These are phyloP conservation scores for Colletotrichum euphorbiae DNA, from an alignment of 2,329 filamentous ascomycete species.

Conservation along the genomic window DNA sequence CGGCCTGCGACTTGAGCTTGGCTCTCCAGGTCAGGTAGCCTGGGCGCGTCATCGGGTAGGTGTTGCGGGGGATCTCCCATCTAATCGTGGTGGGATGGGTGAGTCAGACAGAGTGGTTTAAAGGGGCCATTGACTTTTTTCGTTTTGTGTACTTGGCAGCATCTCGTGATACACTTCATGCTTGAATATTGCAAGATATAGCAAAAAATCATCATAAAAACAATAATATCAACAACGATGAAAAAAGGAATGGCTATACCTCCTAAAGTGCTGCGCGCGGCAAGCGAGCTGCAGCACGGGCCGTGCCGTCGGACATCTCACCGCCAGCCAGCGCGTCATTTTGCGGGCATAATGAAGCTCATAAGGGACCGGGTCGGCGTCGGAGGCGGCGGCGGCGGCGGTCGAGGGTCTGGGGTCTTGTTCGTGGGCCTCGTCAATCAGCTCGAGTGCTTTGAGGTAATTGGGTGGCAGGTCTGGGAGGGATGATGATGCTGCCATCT, in stretches of 20 bases:
- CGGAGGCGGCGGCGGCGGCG: conserved; percentile 49
- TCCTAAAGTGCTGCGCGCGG: conserved; percentile 85
- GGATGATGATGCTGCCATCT: conserved; percentile 12
- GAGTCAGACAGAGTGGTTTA: conserved; percentile 7
- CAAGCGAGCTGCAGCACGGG: conserved; percentile 79
- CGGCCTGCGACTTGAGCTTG: conserved; percentile 76
- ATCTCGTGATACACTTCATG: background rate
- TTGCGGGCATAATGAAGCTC: conserved; percentile 86
- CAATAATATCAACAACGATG: background rate
- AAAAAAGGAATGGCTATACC: conserved; percentile 51
- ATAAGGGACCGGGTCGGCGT: conserved; percentile 68
- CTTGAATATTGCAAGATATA: background rate
- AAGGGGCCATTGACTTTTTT: background rate
- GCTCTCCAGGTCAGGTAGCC: conserved; percentile 87
- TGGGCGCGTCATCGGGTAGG: conserved; percentile 78
- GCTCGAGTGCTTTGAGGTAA: conserved; percentile 66
- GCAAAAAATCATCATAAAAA: background rate
- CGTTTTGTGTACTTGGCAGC: background rate
- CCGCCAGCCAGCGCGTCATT: conserved; percentile 79
- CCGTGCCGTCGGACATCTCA: conserved; percentile 70
- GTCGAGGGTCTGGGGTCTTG: conserved; percentile 53
- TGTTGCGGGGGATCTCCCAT: conserved; percentile 83
- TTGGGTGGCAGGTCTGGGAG: conserved; percentile 51
- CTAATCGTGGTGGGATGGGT: conserved; percentile 46
- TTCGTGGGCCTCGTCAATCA: conserved; percentile 76